A percentile compares a stretch with the other conserved stretches of the same genome.
Evolutionary conservation across 305 asterid genomes (phyloP).

Genomic region (Ilex paraguariensis): DNA sequence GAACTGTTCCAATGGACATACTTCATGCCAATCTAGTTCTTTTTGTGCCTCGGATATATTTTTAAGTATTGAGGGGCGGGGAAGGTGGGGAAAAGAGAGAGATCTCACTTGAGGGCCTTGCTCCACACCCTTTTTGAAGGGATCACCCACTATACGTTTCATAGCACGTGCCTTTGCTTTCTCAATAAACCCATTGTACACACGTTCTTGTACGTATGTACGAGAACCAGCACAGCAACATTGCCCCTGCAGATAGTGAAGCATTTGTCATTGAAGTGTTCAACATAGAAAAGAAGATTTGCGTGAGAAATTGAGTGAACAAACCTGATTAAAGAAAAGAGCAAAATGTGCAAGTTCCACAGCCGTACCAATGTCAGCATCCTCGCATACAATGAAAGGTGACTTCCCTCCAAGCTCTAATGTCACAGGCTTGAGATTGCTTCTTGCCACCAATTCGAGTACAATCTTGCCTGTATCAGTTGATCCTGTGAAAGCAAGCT

Average conservation of each 20-base stretch:
- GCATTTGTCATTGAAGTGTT: neutral
- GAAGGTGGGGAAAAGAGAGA: neutral
- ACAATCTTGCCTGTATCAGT: neutral
- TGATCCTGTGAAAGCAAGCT: constrained; percentile 3
- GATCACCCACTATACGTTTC: neutral
- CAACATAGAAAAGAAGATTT: too few species aligned
- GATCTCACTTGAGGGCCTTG: neutral
- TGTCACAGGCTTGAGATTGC: constrained; percentile 1
- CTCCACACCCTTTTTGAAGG: neutral
- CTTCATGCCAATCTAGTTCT: too few species aligned
- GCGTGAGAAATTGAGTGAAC: neutral
- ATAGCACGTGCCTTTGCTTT: constrained; percentile 1
- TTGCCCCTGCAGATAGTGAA: neutral
- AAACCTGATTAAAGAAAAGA: neutral
- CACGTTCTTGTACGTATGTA: neutral
- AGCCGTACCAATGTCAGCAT: neutral
- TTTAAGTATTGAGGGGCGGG: too few species aligned
- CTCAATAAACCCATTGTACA: neutral
- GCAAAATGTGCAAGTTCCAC: neutral
- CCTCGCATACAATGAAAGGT: neutral
- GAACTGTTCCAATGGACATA: too few species aligned
- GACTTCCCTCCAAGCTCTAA: neutral
- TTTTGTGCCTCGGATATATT: too few species aligned
- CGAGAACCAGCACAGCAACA: neutral
- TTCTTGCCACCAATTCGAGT: neutral